phyloP scores from a whole-genome alignment of 768 basidiomycete species.

The Amanita pseudoporphyria region DNA sequence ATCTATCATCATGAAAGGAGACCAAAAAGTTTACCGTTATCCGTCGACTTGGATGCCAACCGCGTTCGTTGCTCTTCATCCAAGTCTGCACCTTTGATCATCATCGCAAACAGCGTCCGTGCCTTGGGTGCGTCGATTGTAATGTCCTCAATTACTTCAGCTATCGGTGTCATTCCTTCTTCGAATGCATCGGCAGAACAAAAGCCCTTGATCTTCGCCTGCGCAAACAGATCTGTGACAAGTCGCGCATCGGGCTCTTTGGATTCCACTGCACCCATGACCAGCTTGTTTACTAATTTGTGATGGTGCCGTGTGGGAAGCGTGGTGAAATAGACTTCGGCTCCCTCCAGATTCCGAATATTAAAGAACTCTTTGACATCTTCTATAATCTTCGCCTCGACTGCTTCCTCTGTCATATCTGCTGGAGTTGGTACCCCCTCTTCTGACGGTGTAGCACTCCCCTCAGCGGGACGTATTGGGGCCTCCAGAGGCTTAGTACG shows the following conservation, averaged over 20 bases:
- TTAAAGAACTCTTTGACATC: slow-evolving; percentile 83
- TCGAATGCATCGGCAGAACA: slow-evolving; percentile 57
- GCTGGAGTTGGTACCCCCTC: slow-evolving; percentile 29
- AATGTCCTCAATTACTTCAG: slow-evolving; percentile 80
- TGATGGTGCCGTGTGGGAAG: slow-evolving; percentile 57
- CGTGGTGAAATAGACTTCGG: slow-evolving; percentile 74
- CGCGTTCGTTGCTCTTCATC: slow-evolving; percentile 48
- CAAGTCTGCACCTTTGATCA: slow-evolving; percentile 63
- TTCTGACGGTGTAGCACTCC: slow-evolving; percentile 40
- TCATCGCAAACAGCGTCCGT: slow-evolving; percentile 60
- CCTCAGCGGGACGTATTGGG: slow-evolving; percentile 36
- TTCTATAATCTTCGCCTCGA: slow-evolving; percentile 67
- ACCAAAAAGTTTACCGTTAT: slow-evolving; percentile 48
- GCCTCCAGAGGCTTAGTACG: slow-evolving; percentile 57
- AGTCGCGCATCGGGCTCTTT: slow-evolving; percentile 77
- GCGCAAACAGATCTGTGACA: slow-evolving; percentile 65
- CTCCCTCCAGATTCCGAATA: slow-evolving; percentile 79
- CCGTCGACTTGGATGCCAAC: slow-evolving; percentile 52
- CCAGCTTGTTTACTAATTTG: slow-evolving; percentile 66
- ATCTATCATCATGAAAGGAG: slow-evolving; percentile 39
- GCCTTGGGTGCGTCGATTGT: slow-evolving; percentile 88
- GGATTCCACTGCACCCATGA: slow-evolving; percentile 64
- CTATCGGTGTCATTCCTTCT: slow-evolving; percentile 58
- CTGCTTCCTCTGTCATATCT: slow-evolving; percentile 58
- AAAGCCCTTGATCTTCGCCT: slow-evolving; percentile 48